These are phyloP conservation scores for Schwanniomyces sp. DNA, from an alignment of 805 yeast genomes.

Conservation along the genomic window DNA sequence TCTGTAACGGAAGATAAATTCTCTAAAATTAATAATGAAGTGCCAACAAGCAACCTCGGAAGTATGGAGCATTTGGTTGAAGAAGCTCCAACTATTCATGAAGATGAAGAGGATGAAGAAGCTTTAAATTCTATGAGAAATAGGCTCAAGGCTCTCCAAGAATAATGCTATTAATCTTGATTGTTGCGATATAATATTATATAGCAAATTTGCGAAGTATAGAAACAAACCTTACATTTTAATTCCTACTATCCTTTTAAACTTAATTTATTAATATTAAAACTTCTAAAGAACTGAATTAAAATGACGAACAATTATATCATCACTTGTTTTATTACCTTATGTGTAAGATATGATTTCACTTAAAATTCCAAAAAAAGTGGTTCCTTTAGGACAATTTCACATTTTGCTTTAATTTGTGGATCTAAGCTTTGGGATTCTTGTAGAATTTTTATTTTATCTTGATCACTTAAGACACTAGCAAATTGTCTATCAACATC, in stretches of 20 bases:
- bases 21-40: slow-evolving; percentile 31
- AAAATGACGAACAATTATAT: neutral
- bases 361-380: slow-evolving; percentile 23
- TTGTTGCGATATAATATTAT: neutral
- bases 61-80: slow-evolving; percentile 18
- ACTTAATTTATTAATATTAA: neutral
- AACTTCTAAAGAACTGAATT: neutral
- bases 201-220: too few species aligned
- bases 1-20: slow-evolving; percentile 40
- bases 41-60: slow-evolving; percentile 27
- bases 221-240: neutral
- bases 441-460: slow-evolving; percentile 21
- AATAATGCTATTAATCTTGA: slow-evolving; percentile 6
- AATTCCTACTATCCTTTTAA: neutral
- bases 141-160: slow-evolving; percentile 78
- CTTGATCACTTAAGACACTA: slow-evolving; percentile 19
- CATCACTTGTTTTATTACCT: neutral
- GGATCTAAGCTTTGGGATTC: slow-evolving; percentile 16
- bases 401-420: slow-evolving; percentile 14
- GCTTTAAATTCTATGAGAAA: slow-evolving; percentile 86
- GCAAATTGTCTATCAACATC: slow-evolving; percentile 20
- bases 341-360: neutral
- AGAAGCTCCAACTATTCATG: slow-evolving; percentile 22
- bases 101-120: slow-evolving; percentile 66
- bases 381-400: slow-evolving; percentile 15